phyloP scores from a whole-genome alignment of 169 alveolate species.

The Condylostoma magnum region DNA sequence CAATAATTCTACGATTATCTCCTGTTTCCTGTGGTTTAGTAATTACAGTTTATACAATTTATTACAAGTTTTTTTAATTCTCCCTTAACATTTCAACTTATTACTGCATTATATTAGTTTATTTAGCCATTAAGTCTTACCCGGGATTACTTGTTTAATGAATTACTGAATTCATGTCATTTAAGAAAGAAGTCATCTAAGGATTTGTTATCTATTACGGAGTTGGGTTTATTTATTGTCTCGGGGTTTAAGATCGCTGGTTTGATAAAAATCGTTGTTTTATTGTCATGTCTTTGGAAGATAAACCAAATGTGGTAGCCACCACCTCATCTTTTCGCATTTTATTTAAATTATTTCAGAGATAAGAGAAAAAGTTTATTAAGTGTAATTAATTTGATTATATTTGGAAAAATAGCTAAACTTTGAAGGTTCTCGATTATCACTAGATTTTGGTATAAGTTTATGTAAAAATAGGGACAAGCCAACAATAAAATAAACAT shows the following conservation, averaged over 20 bases:
- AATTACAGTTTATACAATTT: not conserved
- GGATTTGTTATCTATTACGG: not conserved
- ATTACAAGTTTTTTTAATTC: constrained; percentile 7
- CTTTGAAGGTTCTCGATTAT: too few species aligned
- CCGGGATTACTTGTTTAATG: not conserved
- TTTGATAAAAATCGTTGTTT: not conserved
- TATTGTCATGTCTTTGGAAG: not conserved
- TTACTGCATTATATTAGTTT: constrained; percentile 11
- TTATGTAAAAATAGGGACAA: too few species aligned
- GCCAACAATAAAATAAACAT: too few species aligned
- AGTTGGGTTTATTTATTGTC: not conserved
- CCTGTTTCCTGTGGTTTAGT: not conserved
- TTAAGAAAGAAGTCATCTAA: not conserved
- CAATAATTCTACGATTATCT: not conserved
- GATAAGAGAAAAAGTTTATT: too few species aligned
- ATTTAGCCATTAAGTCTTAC: not conserved
- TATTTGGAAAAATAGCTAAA: too few species aligned
- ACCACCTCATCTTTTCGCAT: constrained; percentile 13
- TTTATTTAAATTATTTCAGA: constrained; percentile 18
- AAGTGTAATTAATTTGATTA: too few species aligned
- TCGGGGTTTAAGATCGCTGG: not conserved
- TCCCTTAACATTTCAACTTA: constrained; percentile 7
- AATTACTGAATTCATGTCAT: constrained; percentile 2
- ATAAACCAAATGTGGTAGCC: not conserved
- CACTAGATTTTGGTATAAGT: too few species aligned